phyloP scores from a whole-genome alignment of 768 basidiomycete genomes.

The Suillus occidentalis region DNA sequence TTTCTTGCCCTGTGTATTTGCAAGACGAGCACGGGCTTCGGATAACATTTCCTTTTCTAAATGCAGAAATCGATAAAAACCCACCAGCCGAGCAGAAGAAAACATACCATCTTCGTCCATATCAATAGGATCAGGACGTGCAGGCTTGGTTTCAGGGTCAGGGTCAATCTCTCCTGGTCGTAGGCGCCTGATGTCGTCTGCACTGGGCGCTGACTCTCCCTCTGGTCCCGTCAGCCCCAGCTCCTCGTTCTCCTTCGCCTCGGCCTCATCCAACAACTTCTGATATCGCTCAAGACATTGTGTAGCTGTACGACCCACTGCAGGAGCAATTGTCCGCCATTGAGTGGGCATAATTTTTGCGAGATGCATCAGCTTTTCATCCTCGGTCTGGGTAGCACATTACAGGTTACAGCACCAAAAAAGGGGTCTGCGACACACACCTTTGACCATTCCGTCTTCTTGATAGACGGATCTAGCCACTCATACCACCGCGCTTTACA shows the following conservation, averaged over 20 bases:
- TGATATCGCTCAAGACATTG: constrained; percentile 99
- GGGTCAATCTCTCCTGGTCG: constrained; percentile 98
- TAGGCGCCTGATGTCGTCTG: constrained; percentile 88
- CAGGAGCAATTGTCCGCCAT: constrained; percentile 99
- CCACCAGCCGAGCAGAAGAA: not conserved
- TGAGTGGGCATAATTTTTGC: constrained; percentile 99
- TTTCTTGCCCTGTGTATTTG: constrained; percentile 99
- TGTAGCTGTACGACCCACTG: constrained; percentile 95
- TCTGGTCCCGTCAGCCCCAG: constrained; percentile 86
- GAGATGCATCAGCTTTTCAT: constrained; percentile 96
- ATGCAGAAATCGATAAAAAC: constrained; percentile 12
- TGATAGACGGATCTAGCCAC: constrained; percentile 99
- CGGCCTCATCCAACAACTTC: constrained; percentile 95
- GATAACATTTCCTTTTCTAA: constrained; percentile 99
- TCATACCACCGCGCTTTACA: constrained; percentile 99
- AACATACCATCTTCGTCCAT: constrained; percentile 97
- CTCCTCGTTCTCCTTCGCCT: constrained; percentile 95
- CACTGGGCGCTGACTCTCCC: constrained; percentile 76
- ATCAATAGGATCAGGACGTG: constrained; percentile 97
- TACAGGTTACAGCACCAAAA: not conserved
- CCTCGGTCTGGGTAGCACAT: constrained; percentile 68
- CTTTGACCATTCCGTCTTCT: constrained; percentile 99
- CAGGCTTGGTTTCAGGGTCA: constrained; percentile 97
- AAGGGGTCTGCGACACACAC: constrained; percentile 38
- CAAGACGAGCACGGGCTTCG: constrained; percentile 94